Conservation (phyloP, 23 red algal species). For the Pyropia yezoensis region DNA sequence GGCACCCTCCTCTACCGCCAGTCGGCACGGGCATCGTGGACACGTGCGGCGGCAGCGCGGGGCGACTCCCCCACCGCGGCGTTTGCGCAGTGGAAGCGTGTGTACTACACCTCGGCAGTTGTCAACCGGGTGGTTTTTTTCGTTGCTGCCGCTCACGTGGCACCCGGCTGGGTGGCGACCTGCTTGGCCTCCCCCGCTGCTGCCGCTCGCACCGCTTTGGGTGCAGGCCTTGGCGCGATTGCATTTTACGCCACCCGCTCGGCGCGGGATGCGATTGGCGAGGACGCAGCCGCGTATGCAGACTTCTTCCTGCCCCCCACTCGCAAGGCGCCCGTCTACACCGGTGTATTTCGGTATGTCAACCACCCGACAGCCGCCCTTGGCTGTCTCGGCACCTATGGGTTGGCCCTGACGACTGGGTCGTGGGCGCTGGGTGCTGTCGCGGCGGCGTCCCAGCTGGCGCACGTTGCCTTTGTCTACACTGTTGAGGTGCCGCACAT, state of each 20-base stretch:
- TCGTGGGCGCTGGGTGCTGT: conserved; percentile 58
- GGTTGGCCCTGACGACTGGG: conserved; percentile 49
- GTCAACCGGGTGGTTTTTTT: conserved; percentile 73
- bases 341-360: conserved; percentile 81
- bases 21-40: conserved; percentile 21
- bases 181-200: conserved; percentile 3
- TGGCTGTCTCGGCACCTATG: conserved; percentile 78
- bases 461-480: conserved; percentile 58
- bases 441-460: conserved; percentile 47
- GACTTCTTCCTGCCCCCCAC: conserved; percentile 90
- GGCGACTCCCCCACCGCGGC: conserved; percentile 49
- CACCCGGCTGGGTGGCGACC: conserved; percentile 3
- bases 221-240: conserved; percentile 38
- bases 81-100: conserved; percentile 70
- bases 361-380: conserved; percentile 72
- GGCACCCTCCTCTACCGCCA: conserved; percentile 22
- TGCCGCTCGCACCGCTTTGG: conserved; percentile 21
- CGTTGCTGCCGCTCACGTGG: conserved; percentile 34
- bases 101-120: conserved; percentile 54
- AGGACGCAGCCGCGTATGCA: conserved; percentile 79
- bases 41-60: conserved; percentile 16
- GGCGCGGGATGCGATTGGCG: conserved; percentile 38
- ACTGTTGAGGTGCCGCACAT: conserved; percentile 72
- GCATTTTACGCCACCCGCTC: conserved; percentile 31
- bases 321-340: conserved; percentile 15